Conservation (phyloP, 2,329 filamentous ascomycete species). For the Aureobasidium sp. region DNA sequence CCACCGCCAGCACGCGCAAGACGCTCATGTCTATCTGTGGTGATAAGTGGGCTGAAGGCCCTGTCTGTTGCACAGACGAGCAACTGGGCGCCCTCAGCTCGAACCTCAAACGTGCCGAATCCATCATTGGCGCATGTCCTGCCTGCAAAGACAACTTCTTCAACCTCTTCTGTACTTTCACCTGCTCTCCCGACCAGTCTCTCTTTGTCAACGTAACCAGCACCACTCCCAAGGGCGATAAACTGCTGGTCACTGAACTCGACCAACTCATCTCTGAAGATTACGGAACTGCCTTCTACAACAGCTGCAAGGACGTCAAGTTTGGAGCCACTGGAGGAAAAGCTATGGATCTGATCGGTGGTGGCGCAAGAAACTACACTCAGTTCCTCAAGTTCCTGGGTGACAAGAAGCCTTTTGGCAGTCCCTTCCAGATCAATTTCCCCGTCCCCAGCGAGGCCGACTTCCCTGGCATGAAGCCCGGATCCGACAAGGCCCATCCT, state of each 20-base stretch:
- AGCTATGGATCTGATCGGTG: conserved; percentile 96
- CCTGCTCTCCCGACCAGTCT: conserved; percentile 97
- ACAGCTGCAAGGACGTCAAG: conserved; percentile 99
- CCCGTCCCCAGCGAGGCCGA: conserved; percentile 64
- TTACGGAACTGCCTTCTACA: conserved; percentile 90
- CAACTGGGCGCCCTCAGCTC: conserved; percentile 86
- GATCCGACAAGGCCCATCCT: conserved; percentile 78
- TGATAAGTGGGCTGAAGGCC: conserved; percentile 82
- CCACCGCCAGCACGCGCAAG: conserved; percentile 74
- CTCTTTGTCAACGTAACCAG: conserved; percentile 94
- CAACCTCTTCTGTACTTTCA: conserved; percentile 98
- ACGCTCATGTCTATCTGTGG: conserved; percentile 90
- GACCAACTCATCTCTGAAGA: conserved; percentile 88
- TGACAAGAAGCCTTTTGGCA: conserved; percentile 90
- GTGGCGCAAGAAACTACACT: conserved; percentile 90
- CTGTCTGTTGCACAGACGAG: conserved; percentile 85
- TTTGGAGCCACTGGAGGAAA: conserved; percentile 94
- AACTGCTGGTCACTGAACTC: conserved; percentile 83
- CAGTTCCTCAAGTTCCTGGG: conserved; percentile 93
- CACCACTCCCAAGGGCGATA: conserved; percentile 63
- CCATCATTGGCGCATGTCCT: conserved; percentile 92
- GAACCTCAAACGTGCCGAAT: conserved; percentile 87
- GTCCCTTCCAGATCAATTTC: conserved; percentile 99
- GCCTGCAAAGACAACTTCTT: conserved; percentile 99
- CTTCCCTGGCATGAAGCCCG: conserved; percentile 75